Conservation (phyloP, 176 grass and related monocot genomes). For the Coix lacrymajobi region DNA sequence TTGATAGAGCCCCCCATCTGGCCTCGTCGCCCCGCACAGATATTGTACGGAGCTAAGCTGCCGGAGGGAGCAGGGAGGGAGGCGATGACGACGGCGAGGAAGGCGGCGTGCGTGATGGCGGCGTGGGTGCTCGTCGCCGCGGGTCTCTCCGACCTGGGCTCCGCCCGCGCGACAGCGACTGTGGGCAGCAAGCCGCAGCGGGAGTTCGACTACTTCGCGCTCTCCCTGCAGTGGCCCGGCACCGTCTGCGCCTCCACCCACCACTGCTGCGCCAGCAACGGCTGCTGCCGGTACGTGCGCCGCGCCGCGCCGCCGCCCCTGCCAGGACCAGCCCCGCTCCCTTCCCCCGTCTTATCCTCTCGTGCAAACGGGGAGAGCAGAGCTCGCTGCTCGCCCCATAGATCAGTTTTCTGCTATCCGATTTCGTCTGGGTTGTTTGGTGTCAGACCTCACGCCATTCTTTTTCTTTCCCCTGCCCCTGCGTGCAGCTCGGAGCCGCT, state of each 20-base stretch:
- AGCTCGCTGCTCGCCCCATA: neutral
- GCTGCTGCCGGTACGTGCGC: slow-evolving; percentile 61
- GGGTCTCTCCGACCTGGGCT: neutral
- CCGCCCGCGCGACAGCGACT: neutral
- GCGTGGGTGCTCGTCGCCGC: slow-evolving; percentile 19
- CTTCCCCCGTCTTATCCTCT: neutral
- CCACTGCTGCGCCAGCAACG: slow-evolving; percentile 76
- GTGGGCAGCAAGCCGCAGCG: slow-evolving; percentile 14
- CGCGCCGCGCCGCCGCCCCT: neutral
- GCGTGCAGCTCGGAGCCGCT: slow-evolving; percentile 57
- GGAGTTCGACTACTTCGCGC: slow-evolving; percentile 90
- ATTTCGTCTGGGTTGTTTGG: neutral
- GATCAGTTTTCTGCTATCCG: neutral
- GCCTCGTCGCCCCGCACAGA: neutral
- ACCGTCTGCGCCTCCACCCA: slow-evolving; percentile 66
- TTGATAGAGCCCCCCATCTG: neutral
- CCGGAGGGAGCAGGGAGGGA: neutral
- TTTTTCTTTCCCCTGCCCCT: neutral
- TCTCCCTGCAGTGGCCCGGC: slow-evolving; percentile 87
- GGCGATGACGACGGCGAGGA: slow-evolving; percentile 2
- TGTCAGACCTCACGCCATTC: neutral
- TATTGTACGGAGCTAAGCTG: neutral
- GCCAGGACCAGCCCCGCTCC: neutral
- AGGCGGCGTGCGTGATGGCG: neutral
- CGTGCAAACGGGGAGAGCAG: neutral